Percentiles rank a stretch among this genome's conserved stretches.
phyloP scores from a whole-genome alignment of 306 rosid genomes.

The Prunus persica region DNA sequence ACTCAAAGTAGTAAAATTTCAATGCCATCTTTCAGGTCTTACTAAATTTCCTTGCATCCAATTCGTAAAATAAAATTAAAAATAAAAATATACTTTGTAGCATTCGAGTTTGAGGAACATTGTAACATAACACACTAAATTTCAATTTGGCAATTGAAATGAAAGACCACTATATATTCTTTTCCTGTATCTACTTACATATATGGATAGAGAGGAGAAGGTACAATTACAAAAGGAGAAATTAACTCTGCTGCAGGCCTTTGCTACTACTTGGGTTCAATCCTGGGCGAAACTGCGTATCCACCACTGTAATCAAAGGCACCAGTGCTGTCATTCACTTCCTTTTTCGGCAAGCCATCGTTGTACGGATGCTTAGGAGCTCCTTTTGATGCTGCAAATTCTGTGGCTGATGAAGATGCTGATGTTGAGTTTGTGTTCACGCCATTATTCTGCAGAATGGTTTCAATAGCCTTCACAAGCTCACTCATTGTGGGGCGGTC shows the following conservation, averaged over 20 bases:
- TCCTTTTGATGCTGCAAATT: conserved; percentile 49
- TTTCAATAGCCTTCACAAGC: conserved; percentile 68
- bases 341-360: conserved; percentile 53
- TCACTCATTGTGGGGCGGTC: conserved; percentile 94
- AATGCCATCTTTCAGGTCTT: background rate
- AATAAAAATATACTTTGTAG: background rate
- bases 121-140: background rate
- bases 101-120: background rate
- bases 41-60: background rate
- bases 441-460: conserved; percentile 79
- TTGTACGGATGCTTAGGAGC: conserved; percentile 63
- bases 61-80: background rate
- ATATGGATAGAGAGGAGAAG: background rate
- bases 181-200: background rate
- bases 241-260: background rate
- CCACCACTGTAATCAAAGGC: conserved; percentile 83
- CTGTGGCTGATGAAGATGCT: conserved; percentile 87
- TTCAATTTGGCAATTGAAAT: background rate
- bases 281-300: conserved; percentile 50
- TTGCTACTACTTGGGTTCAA: conserved; percentile 69
- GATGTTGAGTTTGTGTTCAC: conserved; percentile 77
- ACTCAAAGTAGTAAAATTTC: background rate
- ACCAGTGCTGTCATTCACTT: conserved; percentile 33
- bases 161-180: background rate
- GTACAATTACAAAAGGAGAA: conserved; percentile 1